Evolutionary conservation across 768 basidiomycete species (phyloP).

Genomic region (Daedaleopsis nitida): DNA sequence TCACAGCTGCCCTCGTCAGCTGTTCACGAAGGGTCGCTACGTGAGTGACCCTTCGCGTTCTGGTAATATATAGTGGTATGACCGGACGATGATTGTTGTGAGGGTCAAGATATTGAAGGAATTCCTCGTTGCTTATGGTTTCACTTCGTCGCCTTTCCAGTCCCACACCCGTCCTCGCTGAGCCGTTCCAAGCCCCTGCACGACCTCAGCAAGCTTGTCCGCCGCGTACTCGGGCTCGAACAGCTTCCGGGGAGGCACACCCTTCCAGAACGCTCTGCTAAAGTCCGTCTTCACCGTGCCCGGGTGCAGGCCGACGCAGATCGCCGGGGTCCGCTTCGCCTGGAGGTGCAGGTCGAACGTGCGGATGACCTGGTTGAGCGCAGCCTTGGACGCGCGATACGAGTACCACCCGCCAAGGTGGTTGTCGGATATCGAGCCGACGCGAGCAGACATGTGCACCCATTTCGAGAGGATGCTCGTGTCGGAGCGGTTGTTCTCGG

Average conservation of each 20-base stretch:
- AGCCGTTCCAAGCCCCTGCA: constrained; percentile 39
- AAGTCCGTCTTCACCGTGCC: constrained; percentile 63
- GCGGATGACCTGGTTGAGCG: constrained; percentile 63
- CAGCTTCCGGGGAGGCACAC: constrained; percentile 37
- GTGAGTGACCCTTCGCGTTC: no score
- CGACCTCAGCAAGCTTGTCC: constrained; percentile 46
- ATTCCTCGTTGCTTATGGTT: constrained; percentile 27
- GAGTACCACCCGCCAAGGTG: constrained; percentile 62
- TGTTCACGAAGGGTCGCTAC: no score
- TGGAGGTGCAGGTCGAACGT: constrained; percentile 59
- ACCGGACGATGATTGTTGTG: no score
- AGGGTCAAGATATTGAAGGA: no score
- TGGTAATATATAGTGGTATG: no score
- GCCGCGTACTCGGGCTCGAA: constrained; percentile 57
- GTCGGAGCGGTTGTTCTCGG: not conserved
- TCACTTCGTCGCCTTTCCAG: constrained; percentile 54
- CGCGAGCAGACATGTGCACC: constrained; percentile 61
- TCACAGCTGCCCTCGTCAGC: no score
- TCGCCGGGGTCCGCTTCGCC: constrained; percentile 47
- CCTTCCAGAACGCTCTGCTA: constrained; percentile 54
- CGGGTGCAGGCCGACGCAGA: constrained; percentile 59
- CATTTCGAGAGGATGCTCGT: constrained; percentile 46
- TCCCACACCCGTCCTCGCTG: constrained; percentile 60
- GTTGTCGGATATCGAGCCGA: constrained; percentile 63
- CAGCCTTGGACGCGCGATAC: constrained; percentile 62